A percentile compares a stretch with the other conserved stretches of the same genome.
Evolutionary conservation across 2,329 filamentous ascomycete species (phyloP).

Genomic region (Amauroascus verrucosus): DNA sequence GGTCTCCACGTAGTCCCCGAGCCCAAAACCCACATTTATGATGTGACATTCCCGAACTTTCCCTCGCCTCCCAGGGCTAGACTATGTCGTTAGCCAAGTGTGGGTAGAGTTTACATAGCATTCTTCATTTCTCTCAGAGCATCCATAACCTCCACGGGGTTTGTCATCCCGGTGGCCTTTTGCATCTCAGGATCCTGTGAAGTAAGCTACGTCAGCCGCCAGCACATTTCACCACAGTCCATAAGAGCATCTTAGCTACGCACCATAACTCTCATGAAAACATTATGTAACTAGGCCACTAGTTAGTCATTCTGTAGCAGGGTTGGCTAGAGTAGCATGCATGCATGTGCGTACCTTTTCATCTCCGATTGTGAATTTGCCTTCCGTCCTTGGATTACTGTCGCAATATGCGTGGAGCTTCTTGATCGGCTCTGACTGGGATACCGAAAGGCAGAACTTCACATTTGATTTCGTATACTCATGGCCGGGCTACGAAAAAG

Average conservation of each 20-base stretch:
- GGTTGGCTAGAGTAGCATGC: background rate
- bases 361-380: slow-evolving; percentile 91
- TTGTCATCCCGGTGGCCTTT: slow-evolving; percentile 68
- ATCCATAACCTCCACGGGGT: slow-evolving; percentile 74
- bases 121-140: slow-evolving; percentile 81
- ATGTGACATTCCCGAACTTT: background rate
- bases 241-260: slow-evolving; percentile 26
- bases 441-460: slow-evolving; percentile 70
- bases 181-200: slow-evolving; percentile 68
- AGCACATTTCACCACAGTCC: background rate
- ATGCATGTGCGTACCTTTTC: slow-evolving; percentile 60
- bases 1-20: background rate
- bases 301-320: background rate
- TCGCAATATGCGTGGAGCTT: slow-evolving; percentile 67
- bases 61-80: background rate
- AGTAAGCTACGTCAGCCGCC: background rate
- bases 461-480: slow-evolving; percentile 98
- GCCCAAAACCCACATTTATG: background rate
- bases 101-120: slow-evolving; percentile 13
- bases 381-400: slow-evolving; percentile 77
- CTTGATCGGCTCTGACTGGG: slow-evolving; percentile 64
- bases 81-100: background rate
- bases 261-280: slow-evolving; percentile 84
- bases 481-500: slow-evolving; percentile 61
- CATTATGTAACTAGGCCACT: slow-evolving; percentile 64